Percentiles rank a stretch among this genome's conserved stretches.
These are phyloP conservation scores for Paramyrothecium roridum DNA, from an alignment of 2,329 filamentous ascomycete species.

Conservation along the genomic window DNA sequence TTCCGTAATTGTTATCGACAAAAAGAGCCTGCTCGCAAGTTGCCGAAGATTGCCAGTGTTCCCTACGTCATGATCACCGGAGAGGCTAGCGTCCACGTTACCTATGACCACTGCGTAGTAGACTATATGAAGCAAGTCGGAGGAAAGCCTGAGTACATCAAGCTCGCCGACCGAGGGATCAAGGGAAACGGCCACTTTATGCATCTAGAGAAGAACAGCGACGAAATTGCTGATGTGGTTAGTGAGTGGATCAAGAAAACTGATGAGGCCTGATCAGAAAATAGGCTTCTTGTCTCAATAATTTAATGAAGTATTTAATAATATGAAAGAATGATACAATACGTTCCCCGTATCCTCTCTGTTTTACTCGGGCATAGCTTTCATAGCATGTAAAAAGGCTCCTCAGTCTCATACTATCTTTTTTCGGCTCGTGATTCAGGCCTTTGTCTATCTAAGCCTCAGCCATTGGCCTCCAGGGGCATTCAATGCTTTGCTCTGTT, in stretches of 20 bases:
- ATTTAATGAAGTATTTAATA: too few relatives aligned
- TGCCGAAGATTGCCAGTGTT: slow-evolving; percentile 11
- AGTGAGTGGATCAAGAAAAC: slow-evolving; percentile 9
- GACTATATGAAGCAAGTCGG: slow-evolving; percentile 12
- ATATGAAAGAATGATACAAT: too few relatives aligned
- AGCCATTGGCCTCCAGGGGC: too few relatives aligned
- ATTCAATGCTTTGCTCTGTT: too few relatives aligned
- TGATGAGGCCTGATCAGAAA: too few relatives aligned
- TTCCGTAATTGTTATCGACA: slow-evolving; percentile 13
- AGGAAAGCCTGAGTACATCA: slow-evolving; percentile 10
- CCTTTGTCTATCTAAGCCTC: too few relatives aligned
- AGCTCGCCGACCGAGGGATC: slow-evolving; percentile 8
- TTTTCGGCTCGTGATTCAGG: too few relatives aligned
- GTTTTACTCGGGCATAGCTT: too few relatives aligned
- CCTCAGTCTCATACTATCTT: too few relatives aligned
- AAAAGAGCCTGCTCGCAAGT: slow-evolving; percentile 8
- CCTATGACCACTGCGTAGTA: slow-evolving; percentile 11
- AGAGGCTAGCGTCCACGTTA: slow-evolving; percentile 10
- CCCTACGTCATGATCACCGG: slow-evolving; percentile 11
- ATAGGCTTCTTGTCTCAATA: too few relatives aligned
- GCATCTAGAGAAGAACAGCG: slow-evolving; percentile 13
- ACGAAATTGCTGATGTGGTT: slow-evolving; percentile 8
- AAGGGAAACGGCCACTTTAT: slow-evolving; percentile 14
- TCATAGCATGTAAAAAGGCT: too few relatives aligned
- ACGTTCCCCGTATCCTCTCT: too few relatives aligned